Evolutionary conservation across 2,329 filamentous ascomycete species (phyloP), one percentile per base, ranked within the genome.

Genomic region (Colletotrichum graminicola): DNA sequence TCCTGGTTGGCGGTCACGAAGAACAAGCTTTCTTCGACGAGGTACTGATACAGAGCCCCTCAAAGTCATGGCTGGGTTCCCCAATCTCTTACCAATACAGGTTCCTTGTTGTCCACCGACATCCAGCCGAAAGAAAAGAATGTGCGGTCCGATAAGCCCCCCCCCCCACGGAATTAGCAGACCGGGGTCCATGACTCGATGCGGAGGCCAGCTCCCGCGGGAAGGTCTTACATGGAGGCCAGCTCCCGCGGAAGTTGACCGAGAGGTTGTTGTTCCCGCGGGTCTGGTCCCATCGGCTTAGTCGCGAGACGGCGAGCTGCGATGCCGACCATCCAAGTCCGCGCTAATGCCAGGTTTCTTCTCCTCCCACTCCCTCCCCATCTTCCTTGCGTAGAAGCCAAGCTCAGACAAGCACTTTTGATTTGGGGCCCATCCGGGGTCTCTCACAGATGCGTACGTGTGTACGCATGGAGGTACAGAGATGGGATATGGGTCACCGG

Each of bases 171-270:
- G 12, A 51, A 62, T 43, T 32, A 57, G 39, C 43, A 32, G 55
- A 21, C 10, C 1, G 43, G 65, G 67, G 56, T 23, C 64, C 32
- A 68, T 71, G 68, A 68, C 68, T 71, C 68, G 65, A 71, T 47
- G 67, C 45, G 34, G 55, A 26, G 21, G 62, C 41, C 41, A 18
- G 43, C 2, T n/a, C 43, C 56, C 62, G 62, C 56, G 67, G 67
- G 67, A 59, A 34, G 18, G 41, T 3, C 51, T 4, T 4, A 32
- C 29, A 3, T 21, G 18, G 18, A 21, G 11, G 10, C 16, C 29
- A n/a, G 39, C 43, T 29, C 64, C 63, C 68, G 68, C 68, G 68
- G 68, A 71, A 63, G 65, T 63, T 71, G 68, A 57, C 68, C 68
- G 68, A 71, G 65, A 59, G 57, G 49, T 64, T 67, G 64, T 68